Evolutionary conservation across 2,329 filamentous ascomycete genomes (phyloP).

Genomic region (Ophidiomyces ophidiicola): DNA sequence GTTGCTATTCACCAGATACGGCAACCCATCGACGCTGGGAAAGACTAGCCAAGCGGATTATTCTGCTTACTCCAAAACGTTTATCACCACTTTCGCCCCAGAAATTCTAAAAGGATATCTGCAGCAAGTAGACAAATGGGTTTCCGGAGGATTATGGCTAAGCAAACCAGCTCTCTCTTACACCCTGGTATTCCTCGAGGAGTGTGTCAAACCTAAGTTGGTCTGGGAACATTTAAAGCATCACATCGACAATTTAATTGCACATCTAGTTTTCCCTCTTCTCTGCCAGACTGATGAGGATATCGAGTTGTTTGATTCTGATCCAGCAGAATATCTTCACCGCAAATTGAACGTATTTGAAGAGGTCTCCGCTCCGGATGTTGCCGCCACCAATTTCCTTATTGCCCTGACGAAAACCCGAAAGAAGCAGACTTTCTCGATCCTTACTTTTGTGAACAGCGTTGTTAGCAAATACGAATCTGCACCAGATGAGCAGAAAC

Average conservation of each 20-base stretch:
- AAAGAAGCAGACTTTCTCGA: slow-evolving; percentile 89
- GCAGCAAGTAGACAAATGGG: slow-evolving; percentile 93
- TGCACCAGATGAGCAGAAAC: slow-evolving; percentile 76
- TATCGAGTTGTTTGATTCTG: slow-evolving; percentile 81
- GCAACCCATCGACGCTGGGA: slow-evolving; percentile 65
- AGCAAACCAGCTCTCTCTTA: slow-evolving; percentile 90
- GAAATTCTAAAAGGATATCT: slow-evolving; percentile 95
- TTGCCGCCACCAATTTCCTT: slow-evolving; percentile 92
- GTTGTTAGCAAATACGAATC: slow-evolving; percentile 87
- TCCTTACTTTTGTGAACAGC: slow-evolving; percentile 87
- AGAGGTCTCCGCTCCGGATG: slow-evolving; percentile 87
- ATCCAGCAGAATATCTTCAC: slow-evolving; percentile 93
- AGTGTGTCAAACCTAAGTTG: slow-evolving; percentile 91
- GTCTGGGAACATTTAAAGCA: slow-evolving; percentile 94
- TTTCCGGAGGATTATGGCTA: slow-evolving; percentile 84
- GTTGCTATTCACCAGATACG: slow-evolving; percentile 51
- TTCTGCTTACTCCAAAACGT: slow-evolving; percentile 73
- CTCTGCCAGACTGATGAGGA: slow-evolving; percentile 87
- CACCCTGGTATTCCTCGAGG: slow-evolving; percentile 87
- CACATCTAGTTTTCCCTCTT: slow-evolving; percentile 90
- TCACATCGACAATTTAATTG: slow-evolving; percentile 83
- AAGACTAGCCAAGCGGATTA: slow-evolving; percentile 66
- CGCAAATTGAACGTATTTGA: slow-evolving; percentile 97
- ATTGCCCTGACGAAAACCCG: slow-evolving; percentile 87
- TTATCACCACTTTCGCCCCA: slow-evolving; percentile 81